These are phyloP conservation scores for Thuidium tamariscinum DNA, from an alignment of 225 moss, liverwort and hornwort species.

Conservation along the genomic window DNA sequence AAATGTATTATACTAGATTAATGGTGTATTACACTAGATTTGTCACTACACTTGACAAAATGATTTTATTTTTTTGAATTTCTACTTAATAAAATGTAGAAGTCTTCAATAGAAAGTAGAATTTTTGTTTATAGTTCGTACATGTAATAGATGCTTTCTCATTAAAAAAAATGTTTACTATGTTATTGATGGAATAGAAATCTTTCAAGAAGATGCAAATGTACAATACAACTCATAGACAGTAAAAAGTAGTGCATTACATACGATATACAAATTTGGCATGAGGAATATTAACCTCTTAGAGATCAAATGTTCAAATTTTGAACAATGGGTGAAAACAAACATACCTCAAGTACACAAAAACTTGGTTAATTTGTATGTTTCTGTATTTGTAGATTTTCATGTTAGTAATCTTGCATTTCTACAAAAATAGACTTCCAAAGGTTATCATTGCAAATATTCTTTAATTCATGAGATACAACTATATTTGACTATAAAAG, in stretches of 20 bases:
- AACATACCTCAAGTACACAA: rapidly evolving
- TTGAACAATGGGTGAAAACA: neutral
- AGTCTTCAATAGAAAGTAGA: neutral
- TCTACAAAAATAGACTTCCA: neutral
- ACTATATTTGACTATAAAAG: neutral
- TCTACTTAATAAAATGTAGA: neutral
- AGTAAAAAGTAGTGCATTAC: neutral
- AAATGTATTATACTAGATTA: no score
- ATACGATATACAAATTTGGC: neutral
- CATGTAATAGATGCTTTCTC: neutral
- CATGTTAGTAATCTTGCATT: neutral
- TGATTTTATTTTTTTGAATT: neutral
- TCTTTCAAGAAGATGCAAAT: neutral
- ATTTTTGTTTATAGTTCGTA: neutral
- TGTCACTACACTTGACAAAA: neutral
- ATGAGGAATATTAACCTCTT: rapidly evolving
- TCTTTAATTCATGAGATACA: rapidly evolving
- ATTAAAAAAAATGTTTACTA: no score
- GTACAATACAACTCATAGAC: rapidly evolving
- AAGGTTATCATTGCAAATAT: rapidly evolving
- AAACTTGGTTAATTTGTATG: neutral
- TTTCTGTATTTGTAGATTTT: neutral
- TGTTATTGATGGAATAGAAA: neutral
- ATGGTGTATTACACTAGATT: no score
- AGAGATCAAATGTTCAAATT: neutral